Evolutionary conservation across 768 basidiomycete genomes (phyloP).

Genomic region (Coprinopsis strossmayeri): DNA sequence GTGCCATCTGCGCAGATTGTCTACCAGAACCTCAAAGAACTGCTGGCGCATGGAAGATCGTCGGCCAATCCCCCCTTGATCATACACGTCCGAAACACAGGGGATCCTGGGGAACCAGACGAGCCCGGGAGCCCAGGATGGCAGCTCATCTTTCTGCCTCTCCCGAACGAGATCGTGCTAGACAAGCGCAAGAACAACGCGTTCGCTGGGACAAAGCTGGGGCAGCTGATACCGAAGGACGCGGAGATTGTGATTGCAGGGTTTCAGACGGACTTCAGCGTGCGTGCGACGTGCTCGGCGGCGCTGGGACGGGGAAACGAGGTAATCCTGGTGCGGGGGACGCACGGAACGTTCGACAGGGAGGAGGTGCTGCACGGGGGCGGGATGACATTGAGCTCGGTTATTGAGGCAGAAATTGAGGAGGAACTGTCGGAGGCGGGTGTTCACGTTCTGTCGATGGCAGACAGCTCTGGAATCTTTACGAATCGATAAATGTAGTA

Average conservation of each 20-base stretch:
- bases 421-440: slow-evolving; percentile 65
- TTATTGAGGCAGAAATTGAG: slow-evolving; percentile 56
- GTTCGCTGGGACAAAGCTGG: slow-evolving; percentile 53
- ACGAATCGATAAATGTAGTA: slow-evolving; percentile 10
- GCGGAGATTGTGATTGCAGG: slow-evolving; percentile 64
- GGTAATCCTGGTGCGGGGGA: slow-evolving; percentile 55
- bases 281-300: slow-evolving; percentile 53
- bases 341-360: slow-evolving; percentile 65
- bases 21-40: slow-evolving; percentile 38
- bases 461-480: slow-evolving; percentile 54
- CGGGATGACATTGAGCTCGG: slow-evolving; percentile 42
- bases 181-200: slow-evolving; percentile 71
- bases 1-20: slow-evolving; percentile 41
- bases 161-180: slow-evolving; percentile 44
- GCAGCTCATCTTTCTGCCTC: slow-evolving; percentile 52
- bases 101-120: slow-evolving; percentile 56
- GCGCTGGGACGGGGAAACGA: slow-evolving; percentile 60
- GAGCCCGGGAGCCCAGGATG: slow-evolving; percentile 51
- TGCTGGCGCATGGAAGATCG: slow-evolving; percentile 46
- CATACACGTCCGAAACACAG: slow-evolving; percentile 62
- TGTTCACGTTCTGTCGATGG: slow-evolving; percentile 60
- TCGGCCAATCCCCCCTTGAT: slow-evolving; percentile 46
- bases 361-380: slow-evolving; percentile 56
- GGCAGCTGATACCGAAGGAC: slow-evolving; percentile 38
- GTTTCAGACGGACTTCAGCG: slow-evolving; percentile 61